Conservation (phyloP, 2,329 filamentous ascomycete genomes). For the Scytalidium sp. region DNA sequence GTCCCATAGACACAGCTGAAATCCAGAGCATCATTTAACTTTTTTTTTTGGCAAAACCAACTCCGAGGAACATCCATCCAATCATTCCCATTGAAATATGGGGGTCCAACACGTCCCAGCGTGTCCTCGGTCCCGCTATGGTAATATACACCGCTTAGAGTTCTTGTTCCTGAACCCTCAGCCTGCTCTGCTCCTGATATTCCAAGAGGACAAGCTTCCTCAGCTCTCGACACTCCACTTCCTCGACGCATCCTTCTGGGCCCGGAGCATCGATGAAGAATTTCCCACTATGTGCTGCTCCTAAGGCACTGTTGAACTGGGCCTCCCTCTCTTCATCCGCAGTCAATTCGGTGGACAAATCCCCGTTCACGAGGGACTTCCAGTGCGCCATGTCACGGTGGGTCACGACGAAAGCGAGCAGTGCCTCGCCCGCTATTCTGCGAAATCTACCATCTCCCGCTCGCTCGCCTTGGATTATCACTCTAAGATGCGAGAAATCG, state of each 20-base stretch:
- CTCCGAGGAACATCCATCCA: too few species aligned
- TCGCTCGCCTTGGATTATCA: not conserved
- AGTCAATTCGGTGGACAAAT: not conserved
- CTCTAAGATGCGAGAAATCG: not conserved
- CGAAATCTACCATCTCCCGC: not conserved
- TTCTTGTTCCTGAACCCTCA: not conserved
- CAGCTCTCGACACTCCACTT: not conserved
- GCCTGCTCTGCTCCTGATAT: not conserved
- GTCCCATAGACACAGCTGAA: too few species aligned
- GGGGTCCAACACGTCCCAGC: too few species aligned
- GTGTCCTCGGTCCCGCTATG: too few species aligned
- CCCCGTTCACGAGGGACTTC: not conserved
- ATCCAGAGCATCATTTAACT: too few species aligned
- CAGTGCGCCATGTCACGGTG: not conserved
- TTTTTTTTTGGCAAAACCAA: too few species aligned
- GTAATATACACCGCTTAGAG: too few species aligned
- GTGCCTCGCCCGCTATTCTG: not conserved
- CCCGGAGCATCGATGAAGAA: not conserved
- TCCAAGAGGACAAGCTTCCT: not conserved
- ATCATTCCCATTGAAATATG: too few species aligned
- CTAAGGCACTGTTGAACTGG: not conserved
- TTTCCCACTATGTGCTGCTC: not conserved
- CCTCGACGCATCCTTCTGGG: not conserved
- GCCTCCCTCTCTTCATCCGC: not conserved
- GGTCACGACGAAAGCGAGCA: not conserved